Conservation (phyloP, 1,284 basidiomycete species). For the Trichosporon sp. region DNA sequence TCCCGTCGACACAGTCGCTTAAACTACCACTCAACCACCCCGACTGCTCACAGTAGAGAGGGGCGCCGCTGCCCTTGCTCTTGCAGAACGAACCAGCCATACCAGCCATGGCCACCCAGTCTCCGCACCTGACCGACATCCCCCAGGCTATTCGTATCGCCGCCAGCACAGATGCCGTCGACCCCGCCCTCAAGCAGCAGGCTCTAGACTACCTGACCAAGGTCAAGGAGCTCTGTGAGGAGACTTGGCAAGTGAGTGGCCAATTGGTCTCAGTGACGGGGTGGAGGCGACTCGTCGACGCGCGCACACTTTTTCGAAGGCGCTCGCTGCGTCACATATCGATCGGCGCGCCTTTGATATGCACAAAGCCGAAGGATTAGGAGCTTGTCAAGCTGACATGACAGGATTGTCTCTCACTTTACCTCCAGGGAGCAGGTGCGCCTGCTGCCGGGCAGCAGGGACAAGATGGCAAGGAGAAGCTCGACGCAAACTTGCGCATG, state of each 20-base stretch:
- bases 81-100: not conserved
- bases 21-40: not conserved
- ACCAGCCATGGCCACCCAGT: conserved; percentile 26
- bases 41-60: not conserved
- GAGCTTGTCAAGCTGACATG: not conserved
- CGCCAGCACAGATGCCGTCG: conserved; percentile 37
- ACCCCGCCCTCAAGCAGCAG: conserved; percentile 43
- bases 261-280: not conserved
- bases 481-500: conserved; percentile 45
- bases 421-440: conserved; percentile 50
- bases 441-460: conserved; percentile 28
- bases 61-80: conserved; percentile 2
- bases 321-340: not conserved
- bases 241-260: conserved; percentile 50
- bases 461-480: conserved; percentile 49
- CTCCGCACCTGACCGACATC: conserved; percentile 45
- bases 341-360: not conserved
- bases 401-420: conserved; percentile 49
- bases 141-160: conserved; percentile 49
- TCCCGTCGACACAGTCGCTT: not conserved
- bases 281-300: not conserved
- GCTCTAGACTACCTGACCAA: conserved; percentile 48
- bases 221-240: conserved; percentile 46
- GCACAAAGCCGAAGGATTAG: not conserved
- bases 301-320: not conserved